Evolutionary conservation across 2,329 filamentous ascomycete species (phyloP), one percentile per base, ranked within the genome.

Genomic region (Xylaria sp.): DNA sequence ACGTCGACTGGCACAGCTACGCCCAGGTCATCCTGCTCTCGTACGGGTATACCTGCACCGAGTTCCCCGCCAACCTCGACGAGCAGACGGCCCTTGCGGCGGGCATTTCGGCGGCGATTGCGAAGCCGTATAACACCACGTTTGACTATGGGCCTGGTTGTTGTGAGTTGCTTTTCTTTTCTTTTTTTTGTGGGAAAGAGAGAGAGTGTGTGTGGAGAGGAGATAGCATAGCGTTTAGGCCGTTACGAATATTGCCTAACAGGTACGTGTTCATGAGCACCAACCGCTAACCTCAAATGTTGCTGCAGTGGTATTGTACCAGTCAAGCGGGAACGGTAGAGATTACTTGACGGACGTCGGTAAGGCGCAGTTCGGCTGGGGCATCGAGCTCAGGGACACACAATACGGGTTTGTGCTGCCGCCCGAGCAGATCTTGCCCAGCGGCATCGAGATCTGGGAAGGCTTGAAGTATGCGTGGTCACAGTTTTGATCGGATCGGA

Each of bases 1-100:
- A 85, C 78, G 84, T 89, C 74, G 88, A 90, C 77, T 85, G 86
- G 77, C 88, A 89, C 76, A 84, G 84, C 24, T 89, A 89, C 78
- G 81, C 81, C 14, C 86, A 89, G 72, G 80, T 83, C 60, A 83
- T 88, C 63, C 79, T 88, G 56, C 82, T 84, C 19, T 85, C 83
- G 7, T 89, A 86, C 75, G 86, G 87, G 17, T 89, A 87, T 78
- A 85, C 82, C 8, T 88, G 85, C 77, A 79, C 78, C 19, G 80
- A 75, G 6, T 77, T 79, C 21, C 76, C 84, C 4, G 75, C 79
- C 36, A 82, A 85, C 64, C 76, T 82, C 32, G 78, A 81, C 4
- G 78, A 81, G 42, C 83, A 85, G 72, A 74, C 81, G 50, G 74
- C 71, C 3, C 79, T 88, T 2, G 82, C 85, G 0, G 71, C 72